Conservation (phyloP, 1,139 yeast genomes). For the Sugiyamaella castrensis region DNA sequence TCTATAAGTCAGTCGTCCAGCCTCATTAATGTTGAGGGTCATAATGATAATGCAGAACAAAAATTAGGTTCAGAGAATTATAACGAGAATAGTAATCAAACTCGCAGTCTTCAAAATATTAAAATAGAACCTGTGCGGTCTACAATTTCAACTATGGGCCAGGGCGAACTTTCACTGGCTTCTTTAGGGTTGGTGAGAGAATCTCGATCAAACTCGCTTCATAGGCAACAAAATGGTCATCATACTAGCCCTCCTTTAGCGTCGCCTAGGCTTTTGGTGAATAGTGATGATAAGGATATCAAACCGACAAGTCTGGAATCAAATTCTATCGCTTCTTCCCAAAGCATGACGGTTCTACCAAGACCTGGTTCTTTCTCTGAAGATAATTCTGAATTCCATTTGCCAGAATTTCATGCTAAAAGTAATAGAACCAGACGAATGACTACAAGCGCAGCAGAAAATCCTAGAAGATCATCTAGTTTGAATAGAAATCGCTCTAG, state of each 20-base stretch:
- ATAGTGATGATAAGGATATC: background rate
- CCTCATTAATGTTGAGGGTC: background rate
- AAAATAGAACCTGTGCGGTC: constrained; percentile 37
- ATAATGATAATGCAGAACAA: constrained; percentile 1
- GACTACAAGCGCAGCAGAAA: background rate
- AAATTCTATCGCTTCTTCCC: too few species aligned
- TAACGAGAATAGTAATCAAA: constrained; percentile 1
- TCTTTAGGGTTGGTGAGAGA: constrained; percentile 7
- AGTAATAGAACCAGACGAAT: constrained; percentile 1
- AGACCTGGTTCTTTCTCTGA: background rate
- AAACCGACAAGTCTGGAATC: background rate
- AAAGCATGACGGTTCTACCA: too few species aligned
- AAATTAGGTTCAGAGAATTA: background rate
- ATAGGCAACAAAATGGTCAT: background rate
- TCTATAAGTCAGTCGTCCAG: constrained; percentile 4
- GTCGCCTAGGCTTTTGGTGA: background rate
- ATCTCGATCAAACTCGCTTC: constrained; percentile 2
- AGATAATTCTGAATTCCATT: constrained; percentile 9
- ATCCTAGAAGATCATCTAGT: background rate
- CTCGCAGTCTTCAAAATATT: background rate
- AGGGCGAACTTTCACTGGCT: constrained; percentile 57
- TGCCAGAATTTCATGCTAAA: constrained; percentile 14
- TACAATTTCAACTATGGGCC: constrained; percentile 61
- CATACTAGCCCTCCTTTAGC: constrained; percentile 2
- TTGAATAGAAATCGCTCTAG: constrained; percentile 10